These are phyloP conservation scores for Drechmeria coniospora DNA, from an alignment of 2,329 filamentous ascomycete species.

Conservation along the genomic window DNA sequence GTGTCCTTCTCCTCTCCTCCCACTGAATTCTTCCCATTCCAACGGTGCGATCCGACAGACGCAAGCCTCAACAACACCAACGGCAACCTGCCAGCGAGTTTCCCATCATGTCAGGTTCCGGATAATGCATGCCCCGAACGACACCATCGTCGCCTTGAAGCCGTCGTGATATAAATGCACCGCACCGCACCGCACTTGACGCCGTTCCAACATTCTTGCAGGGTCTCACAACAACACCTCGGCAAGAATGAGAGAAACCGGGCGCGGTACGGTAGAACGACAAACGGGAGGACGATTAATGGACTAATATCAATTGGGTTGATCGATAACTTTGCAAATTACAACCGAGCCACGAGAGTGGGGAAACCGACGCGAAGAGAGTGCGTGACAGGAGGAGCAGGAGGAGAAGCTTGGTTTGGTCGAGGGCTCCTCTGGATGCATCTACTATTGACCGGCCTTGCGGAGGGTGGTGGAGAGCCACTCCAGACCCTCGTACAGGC, in stretches of 20 bases:
- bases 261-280: constrained; percentile 11
- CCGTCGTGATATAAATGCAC: not conserved
- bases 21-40: not conserved
- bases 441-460: constrained; percentile 55
- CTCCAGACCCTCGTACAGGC: constrained; percentile 98
- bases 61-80: too few species aligned
- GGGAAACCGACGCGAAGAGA: constrained; percentile 22
- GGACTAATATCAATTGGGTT: constrained; percentile 41
- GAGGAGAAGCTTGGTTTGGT: constrained; percentile 17
- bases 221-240: constrained; percentile 13
- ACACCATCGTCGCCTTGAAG: not conserved
- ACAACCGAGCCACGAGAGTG: constrained; percentile 38
- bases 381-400: constrained; percentile 24
- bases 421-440: constrained; percentile 17
- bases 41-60: too few species aligned
- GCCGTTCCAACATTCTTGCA: constrained; percentile 2
- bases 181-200: constrained; percentile 2
- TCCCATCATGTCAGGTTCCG: not conserved
- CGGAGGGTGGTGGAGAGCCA: constrained; percentile 75
- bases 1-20: not conserved
- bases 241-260: constrained; percentile 5
- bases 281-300: constrained; percentile 20
- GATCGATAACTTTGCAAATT: constrained; percentile 38
- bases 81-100: too few species aligned
- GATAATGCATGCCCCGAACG: not conserved